Evolutionary conservation across 139 green algal genomes (phyloP), one percentile per base, ranked within the genome.

Genomic region (Bryopsis sp.): DNA sequence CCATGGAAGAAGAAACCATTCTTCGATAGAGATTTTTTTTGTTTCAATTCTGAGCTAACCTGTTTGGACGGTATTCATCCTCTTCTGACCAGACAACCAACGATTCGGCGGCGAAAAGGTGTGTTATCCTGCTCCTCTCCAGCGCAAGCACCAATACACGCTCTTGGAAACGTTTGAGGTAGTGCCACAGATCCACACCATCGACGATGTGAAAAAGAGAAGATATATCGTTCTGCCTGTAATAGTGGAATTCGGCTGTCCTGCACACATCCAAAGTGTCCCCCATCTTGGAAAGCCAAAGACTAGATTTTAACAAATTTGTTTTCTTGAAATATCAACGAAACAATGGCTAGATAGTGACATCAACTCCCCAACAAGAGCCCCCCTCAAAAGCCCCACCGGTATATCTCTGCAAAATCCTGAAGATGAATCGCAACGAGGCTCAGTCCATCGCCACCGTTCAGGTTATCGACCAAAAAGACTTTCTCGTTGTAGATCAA

Each of bases 401-500:
- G 11, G 26, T 63, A 63, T 11, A 35, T 34, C 11, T 63, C 54
- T n/a, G 11, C 19, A 29, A 63, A 63, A 29, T 19, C 54, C n/a
- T 36, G 11, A 35, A 63, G n/a, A 33, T 34, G 54, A 15, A 63
- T 29, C 7, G 54, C 54, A 15, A 63, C n/a, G 11, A 63, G n/a
- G n/a, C n/a, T 63, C 7, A 11, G 7, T 7, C 7, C n/a, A 34
- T n/a, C 15, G 19, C 7, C 26, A 15, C n/a, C n/a, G n/a, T 63
- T 34, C 54, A 35, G 26, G 15, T n/a, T 35, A 34, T 63, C 54
- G n/a, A 29, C n/a, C 19, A 63, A 63, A n/a, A 36, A n/a, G 7
- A 63, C 26, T 34, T 35, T 35, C 7, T 63, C 54, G n/a, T 63
- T 29, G 11, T 63, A 19, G n/a, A 63, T 63, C 7, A 63, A 19